Evolutionary conservation across 2,329 filamentous ascomycete species (phyloP).

Genomic region (Verticillium longisporum): DNA sequence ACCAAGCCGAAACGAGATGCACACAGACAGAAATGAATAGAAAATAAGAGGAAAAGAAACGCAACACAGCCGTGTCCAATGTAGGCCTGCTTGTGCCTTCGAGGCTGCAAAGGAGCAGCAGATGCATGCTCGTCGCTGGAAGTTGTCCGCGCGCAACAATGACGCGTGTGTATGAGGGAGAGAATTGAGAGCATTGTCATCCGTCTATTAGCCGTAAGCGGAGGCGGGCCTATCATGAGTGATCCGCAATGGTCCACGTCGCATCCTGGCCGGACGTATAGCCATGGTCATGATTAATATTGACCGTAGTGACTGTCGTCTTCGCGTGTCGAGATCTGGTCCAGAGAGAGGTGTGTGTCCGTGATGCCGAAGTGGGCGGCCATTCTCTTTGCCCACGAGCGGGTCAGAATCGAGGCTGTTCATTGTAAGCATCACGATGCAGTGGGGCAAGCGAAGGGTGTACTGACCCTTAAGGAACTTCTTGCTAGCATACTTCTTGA

Average conservation of each 20-base stretch:
- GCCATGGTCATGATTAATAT: slow-evolving; percentile 11
- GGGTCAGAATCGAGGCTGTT: slow-evolving; percentile 80
- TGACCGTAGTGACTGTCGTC: slow-evolving; percentile 20
- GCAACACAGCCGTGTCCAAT: neutral
- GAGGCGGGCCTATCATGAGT: neutral
- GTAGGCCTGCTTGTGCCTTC: neutral
- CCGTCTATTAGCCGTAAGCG: slow-evolving; percentile 1
- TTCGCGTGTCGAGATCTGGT: slow-evolving; percentile 30
- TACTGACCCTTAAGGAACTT: slow-evolving; percentile 95
- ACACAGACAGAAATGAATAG: slow-evolving; percentile 10
- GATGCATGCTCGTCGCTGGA: neutral
- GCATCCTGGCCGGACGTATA: slow-evolving; percentile 3
- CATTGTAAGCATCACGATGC: slow-evolving; percentile 10
- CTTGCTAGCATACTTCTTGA: slow-evolving; percentile 99
- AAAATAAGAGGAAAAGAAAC: slow-evolving; percentile 7
- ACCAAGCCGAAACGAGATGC: slow-evolving; percentile 1
- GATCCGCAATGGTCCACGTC: slow-evolving; percentile 7
- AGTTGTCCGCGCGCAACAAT: neutral
- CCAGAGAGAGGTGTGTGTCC: slow-evolving; percentile 41
- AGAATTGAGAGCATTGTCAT: neutral
- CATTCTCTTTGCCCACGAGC: slow-evolving; percentile 88
- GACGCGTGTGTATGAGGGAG: neutral
- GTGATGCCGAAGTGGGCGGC: slow-evolving; percentile 48
- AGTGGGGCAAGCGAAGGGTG: neutral
- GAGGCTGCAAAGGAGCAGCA: slow-evolving; percentile 4